phyloP scores from a whole-genome alignment of 805 yeast species.

The Yarrowia bubula region DNA sequence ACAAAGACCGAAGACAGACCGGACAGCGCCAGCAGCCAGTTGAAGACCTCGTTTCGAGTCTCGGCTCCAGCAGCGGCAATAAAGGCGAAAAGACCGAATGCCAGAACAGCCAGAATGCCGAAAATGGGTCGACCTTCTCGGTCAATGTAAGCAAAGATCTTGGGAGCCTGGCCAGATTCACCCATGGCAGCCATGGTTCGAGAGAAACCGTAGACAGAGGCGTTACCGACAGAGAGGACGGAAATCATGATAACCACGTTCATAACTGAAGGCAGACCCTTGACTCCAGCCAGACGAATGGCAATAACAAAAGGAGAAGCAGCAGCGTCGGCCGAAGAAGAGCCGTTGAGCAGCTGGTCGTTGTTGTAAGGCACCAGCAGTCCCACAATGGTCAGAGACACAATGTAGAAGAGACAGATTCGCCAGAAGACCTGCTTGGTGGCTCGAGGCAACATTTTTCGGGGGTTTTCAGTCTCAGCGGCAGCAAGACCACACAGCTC shows the following conservation, averaged over 20 bases:
- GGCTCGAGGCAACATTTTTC: slow-evolving; percentile 10
- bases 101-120: slow-evolving; percentile 50
- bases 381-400: slow-evolving; percentile 52
- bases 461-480: slow-evolving; percentile 2
- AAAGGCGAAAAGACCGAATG: slow-evolving; percentile 57
- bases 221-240: slow-evolving; percentile 69
- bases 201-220: slow-evolving; percentile 65
- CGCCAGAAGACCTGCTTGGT: slow-evolving; percentile 22
- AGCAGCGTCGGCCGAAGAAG: slow-evolving; percentile 54
- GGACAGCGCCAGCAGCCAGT: slow-evolving; percentile 53
- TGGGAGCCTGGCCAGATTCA: slow-evolving; percentile 62
- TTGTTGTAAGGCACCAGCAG: slow-evolving; percentile 63
- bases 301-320: slow-evolving; percentile 70
- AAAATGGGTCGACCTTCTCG: slow-evolving; percentile 65
- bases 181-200: slow-evolving; percentile 64
- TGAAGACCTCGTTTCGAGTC: slow-evolving; percentile 49
- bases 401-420: slow-evolving; percentile 49
- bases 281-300: not conserved
- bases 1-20: slow-evolving; percentile 61
- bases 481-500: slow-evolving; percentile 43
- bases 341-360: slow-evolving; percentile 46
- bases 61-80: slow-evolving; percentile 54
- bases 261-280: slow-evolving; percentile 6
- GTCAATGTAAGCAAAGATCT: slow-evolving; percentile 58
- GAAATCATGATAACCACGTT: not conserved